Evolutionary conservation across 179 eudicot genomes (phyloP).

Genomic region (Gypsophila paniculata): DNA sequence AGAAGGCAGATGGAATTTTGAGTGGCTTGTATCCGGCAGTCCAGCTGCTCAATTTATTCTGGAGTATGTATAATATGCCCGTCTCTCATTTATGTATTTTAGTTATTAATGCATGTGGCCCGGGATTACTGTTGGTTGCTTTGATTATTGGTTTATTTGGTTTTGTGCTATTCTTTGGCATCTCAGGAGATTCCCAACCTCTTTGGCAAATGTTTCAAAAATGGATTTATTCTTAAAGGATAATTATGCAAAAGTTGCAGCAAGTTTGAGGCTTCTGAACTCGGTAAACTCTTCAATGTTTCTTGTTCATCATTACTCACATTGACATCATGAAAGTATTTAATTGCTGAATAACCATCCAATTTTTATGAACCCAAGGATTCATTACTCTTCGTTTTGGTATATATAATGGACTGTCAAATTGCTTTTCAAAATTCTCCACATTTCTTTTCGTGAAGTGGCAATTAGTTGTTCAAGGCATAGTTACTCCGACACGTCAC

Average conservation of each 20-base stretch:
- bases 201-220: constrained; percentile 57
- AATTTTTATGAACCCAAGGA: neutral
- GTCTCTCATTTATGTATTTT: constrained; percentile 14
- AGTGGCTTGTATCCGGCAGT: constrained; percentile 80
- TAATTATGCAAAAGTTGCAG: constrained; percentile 58
- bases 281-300: constrained; percentile 44
- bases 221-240: constrained; percentile 68
- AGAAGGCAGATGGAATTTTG: constrained; percentile 84
- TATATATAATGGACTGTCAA: neutral
- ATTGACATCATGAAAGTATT: constrained; percentile 3
- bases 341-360: neutral
- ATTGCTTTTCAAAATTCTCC: neutral
- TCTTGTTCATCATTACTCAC: neutral
- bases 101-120: constrained; percentile 1
- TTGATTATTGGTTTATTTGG: constrained; percentile 19
- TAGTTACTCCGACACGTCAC: no score
- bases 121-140: neutral
- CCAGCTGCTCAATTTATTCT: constrained; percentile 55
- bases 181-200: constrained; percentile 72
- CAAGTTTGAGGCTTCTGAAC: constrained; percentile 53
- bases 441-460: neutral
- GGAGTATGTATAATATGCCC: constrained; percentile 46
- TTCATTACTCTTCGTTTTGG: neutral
- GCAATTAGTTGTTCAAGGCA: neutral
- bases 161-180: constrained; percentile 16